These are phyloP conservation scores for Micromonas pusilla DNA, from an alignment of 139 green algal species.

Conservation along the genomic window DNA sequence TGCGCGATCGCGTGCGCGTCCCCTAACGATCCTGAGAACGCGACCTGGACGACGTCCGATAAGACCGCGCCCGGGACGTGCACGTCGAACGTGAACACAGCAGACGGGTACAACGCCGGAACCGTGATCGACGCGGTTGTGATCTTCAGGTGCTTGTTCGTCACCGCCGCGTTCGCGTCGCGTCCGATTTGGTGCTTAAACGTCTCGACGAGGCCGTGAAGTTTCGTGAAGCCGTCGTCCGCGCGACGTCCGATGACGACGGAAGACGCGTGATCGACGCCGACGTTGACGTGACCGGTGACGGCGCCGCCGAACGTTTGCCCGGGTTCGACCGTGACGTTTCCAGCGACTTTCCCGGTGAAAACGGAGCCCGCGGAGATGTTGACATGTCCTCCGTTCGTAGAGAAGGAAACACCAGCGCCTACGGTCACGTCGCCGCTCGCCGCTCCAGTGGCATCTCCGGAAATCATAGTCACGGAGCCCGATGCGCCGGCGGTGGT, in stretches of 20 bases:
- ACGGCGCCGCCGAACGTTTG: neutral
- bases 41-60: neutral
- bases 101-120: neutral
- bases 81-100: neutral
- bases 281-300: neutral
- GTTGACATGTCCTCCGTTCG: slow-evolving; percentile 19
- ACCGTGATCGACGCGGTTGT: neutral
- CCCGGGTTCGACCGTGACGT: neutral
- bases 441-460: slow-evolving; percentile 3
- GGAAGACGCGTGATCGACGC: neutral
- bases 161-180: neutral
- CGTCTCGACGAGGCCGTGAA: neutral
- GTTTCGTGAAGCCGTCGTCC: neutral
- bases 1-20: neutral
- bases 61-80: neutral
- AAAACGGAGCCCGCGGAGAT: neutral
- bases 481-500: no score
- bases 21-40: neutral
- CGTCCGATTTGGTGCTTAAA: neutral
- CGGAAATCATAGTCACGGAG: no score
- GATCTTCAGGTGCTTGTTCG: neutral
- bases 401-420: neutral
- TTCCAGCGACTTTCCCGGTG: neutral
- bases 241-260: neutral
- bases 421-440: slow-evolving; percentile 9